phyloP scores from a whole-genome alignment of 805 yeast genomes.

The Metschnikowia kofuensis region DNA sequence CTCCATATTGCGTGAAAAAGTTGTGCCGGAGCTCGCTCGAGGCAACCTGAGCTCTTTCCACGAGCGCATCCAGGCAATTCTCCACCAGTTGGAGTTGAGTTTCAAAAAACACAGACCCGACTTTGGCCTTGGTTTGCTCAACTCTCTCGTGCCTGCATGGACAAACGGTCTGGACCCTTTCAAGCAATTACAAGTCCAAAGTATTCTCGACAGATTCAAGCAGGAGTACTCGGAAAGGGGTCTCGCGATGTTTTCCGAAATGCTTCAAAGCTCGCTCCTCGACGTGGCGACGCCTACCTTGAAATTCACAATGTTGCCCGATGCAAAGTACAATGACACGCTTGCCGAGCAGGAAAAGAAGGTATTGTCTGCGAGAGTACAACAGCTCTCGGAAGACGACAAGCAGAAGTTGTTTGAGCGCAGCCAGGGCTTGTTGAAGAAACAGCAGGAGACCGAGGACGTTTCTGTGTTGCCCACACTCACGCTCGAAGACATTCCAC shows the following conservation, averaged over 20 bases:
- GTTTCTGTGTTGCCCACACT: slow-evolving; percentile 78
- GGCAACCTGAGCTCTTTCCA: slow-evolving; percentile 23
- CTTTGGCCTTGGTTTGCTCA: slow-evolving; percentile 78
- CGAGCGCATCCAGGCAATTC: slow-evolving; percentile 70
- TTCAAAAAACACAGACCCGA: slow-evolving; percentile 87
- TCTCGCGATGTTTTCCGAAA: slow-evolving; percentile 50
- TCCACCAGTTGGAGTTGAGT: slow-evolving; percentile 81
- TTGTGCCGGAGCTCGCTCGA: slow-evolving; percentile 29
- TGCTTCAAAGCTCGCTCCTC: slow-evolving; percentile 54
- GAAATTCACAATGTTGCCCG: slow-evolving; percentile 75
- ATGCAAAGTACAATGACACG: slow-evolving; percentile 48
- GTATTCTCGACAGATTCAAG: slow-evolving; percentile 56
- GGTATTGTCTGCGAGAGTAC: slow-evolving; percentile 46
- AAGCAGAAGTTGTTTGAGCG: slow-evolving; percentile 54
- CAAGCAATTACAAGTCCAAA: slow-evolving; percentile 62
- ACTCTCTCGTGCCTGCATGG: slow-evolving; percentile 80
- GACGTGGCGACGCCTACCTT: slow-evolving; percentile 50
- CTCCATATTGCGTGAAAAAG: slow-evolving; percentile 43
- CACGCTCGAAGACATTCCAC: slow-evolving; percentile 67
- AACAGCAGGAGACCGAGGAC: slow-evolving; percentile 70
- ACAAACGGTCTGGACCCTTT: slow-evolving; percentile 79
- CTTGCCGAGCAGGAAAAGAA: slow-evolving; percentile 54
- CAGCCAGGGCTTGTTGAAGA: slow-evolving; percentile 56
- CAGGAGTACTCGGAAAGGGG: slow-evolving; percentile 54
- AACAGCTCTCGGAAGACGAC: slow-evolving; percentile 51